Evolutionary conservation across 2,329 filamentous ascomycete genomes (phyloP).

Genomic region (Paecilomyces niveus): DNA sequence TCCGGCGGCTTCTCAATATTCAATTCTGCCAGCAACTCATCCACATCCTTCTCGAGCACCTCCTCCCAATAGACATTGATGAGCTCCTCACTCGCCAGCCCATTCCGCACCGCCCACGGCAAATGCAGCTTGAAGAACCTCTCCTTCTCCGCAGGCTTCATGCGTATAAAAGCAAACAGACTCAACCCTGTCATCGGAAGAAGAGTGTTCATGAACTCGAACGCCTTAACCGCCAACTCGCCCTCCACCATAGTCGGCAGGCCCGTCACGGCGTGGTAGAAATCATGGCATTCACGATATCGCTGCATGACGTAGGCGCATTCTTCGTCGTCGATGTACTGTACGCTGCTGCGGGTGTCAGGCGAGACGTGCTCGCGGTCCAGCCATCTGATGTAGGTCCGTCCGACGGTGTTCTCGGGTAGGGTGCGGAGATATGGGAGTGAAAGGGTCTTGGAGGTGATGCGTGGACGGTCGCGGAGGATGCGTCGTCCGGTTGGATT

Average conservation of each 20-base stretch:
- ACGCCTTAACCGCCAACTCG: conserved; percentile 94
- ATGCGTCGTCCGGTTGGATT: conserved; percentile 81
- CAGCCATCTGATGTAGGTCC: conserved; percentile 82
- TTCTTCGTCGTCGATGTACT: conserved; percentile 90
- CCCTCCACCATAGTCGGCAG: conserved; percentile 89
- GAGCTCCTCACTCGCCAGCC: conserved; percentile 66
- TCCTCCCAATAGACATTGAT: conserved; percentile 99
- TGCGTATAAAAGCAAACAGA: conserved; percentile 60
- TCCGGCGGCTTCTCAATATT: conserved; percentile 86
- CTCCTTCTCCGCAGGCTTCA: conserved; percentile 57
- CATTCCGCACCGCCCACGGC: conserved; percentile 87
- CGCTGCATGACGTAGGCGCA: conserved; percentile 98
- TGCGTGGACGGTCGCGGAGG: conserved; percentile 79
- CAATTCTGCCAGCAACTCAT: conserved; percentile 64
- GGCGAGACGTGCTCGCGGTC: conserved; percentile 89
- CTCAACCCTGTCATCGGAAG: conserved; percentile 92
- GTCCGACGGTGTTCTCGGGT: conserved; percentile 67
- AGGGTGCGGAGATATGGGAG: conserved; percentile 65
- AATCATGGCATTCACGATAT: conserved; percentile 95
- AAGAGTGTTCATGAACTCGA: conserved; percentile 92
- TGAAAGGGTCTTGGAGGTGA: conserved; percentile 65
- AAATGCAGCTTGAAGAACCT: conserved; percentile 61
- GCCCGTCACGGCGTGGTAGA: conserved; percentile 91
- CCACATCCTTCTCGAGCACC: conserved; percentile 75
- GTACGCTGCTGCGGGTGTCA: conserved; percentile 73